Evolutionary conservation across 768 basidiomycete species (phyloP).

Genomic region (Kwoniella dejecticola): DNA sequence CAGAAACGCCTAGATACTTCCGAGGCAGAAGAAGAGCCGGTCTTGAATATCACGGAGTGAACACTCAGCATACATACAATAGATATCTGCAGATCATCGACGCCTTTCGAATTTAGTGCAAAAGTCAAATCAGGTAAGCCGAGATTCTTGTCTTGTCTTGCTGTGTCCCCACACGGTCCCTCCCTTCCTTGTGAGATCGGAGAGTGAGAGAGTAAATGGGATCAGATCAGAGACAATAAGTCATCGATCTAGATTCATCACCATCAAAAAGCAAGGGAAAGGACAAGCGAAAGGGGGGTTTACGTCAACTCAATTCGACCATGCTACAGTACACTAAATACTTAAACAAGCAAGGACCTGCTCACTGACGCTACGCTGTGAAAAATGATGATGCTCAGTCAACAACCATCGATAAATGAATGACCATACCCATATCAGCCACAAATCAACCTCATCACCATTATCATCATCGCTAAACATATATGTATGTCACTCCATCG

Average conservation of each 20-base stretch:
- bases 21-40: too few species aligned
- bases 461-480: background rate
- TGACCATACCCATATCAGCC: background rate
- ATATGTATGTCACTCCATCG: background rate
- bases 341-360: background rate
- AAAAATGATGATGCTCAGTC: background rate
- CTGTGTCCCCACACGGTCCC: too few species aligned
- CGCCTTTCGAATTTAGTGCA: too few species aligned
- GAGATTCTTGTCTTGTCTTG: too few species aligned
- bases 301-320: constrained; percentile 4
- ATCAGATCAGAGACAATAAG: background rate
- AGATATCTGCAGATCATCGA: too few species aligned
- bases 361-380: background rate
- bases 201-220: background rate
- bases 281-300: constrained; percentile 1
- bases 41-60: too few species aligned
- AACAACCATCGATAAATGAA: background rate
- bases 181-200: background rate
- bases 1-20: too few species aligned
- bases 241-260: too few species aligned
- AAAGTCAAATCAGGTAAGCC: too few species aligned
- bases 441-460: background rate
- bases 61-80: too few species aligned
- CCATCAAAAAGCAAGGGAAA: background rate
- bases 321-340: background rate